phyloP scores from a whole-genome alignment of 2,329 filamentous ascomycete genomes.

The Botryosphaeria dothidea region DNA sequence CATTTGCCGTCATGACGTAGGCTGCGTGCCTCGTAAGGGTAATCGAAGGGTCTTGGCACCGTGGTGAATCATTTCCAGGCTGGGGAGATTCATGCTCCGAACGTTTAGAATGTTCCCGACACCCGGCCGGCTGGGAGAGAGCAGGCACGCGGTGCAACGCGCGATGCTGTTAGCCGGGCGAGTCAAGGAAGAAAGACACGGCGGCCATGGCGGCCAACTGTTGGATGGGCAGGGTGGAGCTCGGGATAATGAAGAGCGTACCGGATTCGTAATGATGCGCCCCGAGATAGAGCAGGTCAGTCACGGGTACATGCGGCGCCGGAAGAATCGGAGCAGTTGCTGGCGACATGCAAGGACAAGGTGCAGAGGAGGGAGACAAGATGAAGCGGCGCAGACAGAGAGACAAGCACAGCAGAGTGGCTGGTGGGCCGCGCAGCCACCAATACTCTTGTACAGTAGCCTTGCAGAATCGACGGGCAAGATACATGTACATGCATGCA shows the following conservation, averaged over 20 bases:
- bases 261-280: neutral
- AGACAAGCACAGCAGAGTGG: constrained; percentile 11
- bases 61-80: neutral
- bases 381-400: neutral
- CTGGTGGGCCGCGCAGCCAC: constrained; percentile 31
- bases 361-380: neutral
- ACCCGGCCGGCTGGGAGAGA: neutral
- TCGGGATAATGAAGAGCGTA: neutral
- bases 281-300: neutral
- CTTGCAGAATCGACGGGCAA: constrained; percentile 34
- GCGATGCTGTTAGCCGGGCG: no score
- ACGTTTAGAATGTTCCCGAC: neutral
- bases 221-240: neutral
- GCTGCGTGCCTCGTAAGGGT: neutral
- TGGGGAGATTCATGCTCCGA: neutral
- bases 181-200: neutral
- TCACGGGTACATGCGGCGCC: neutral
- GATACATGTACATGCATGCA: constrained; percentile 1
- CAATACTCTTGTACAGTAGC: constrained; percentile 40
- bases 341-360: neutral
- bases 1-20: constrained; percentile 8
- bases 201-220: neutral
- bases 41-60: neutral
- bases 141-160: neutral
- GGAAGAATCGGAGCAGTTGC: constrained; percentile 6